phyloP scores from a whole-genome alignment of 2,329 filamentous ascomycete species.

The Diaporthe helianthi region DNA sequence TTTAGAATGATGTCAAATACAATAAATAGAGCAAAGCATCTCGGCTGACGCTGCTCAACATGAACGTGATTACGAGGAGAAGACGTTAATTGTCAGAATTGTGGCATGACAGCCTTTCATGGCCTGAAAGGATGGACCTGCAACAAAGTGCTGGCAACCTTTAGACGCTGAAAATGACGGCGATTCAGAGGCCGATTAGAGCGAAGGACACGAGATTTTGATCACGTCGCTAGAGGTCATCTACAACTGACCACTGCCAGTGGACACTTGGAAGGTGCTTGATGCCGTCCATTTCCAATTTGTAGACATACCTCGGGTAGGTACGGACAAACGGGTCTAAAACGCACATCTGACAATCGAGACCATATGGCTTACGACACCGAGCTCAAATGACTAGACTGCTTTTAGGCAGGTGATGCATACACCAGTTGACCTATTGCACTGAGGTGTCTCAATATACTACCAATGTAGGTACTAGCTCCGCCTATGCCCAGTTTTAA shows the following conservation, averaged over 20 bases:
- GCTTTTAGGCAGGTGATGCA: neutral
- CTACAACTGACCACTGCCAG: neutral
- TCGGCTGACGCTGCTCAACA: neutral
- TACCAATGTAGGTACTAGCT: neutral
- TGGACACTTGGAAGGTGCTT: neutral
- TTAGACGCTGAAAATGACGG: too few relatives aligned
- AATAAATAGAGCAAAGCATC: too few relatives aligned
- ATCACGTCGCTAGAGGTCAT: neutral
- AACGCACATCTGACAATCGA: too few relatives aligned
- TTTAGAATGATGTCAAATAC: neutral
- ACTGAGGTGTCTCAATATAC: neutral
- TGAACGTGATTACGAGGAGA: neutral
- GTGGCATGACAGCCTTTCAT: neutral
- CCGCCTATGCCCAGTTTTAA: neutral
- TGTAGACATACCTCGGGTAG: too few relatives aligned
- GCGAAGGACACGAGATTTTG: too few relatives aligned
- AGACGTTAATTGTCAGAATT: neutral
- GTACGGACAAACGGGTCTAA: too few relatives aligned
- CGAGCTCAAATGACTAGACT: too few relatives aligned
- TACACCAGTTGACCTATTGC: too few relatives aligned
- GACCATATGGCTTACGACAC: too few relatives aligned
- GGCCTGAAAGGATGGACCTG: neutral
- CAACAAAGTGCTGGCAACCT: too few relatives aligned
- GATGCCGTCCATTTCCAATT: neutral
- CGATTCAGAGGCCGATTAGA: too few relatives aligned